Base-by-base conservation (phyloP, 2,329 filamentous ascomycete genomes). In the Metarhizium robertsii region DNA sequence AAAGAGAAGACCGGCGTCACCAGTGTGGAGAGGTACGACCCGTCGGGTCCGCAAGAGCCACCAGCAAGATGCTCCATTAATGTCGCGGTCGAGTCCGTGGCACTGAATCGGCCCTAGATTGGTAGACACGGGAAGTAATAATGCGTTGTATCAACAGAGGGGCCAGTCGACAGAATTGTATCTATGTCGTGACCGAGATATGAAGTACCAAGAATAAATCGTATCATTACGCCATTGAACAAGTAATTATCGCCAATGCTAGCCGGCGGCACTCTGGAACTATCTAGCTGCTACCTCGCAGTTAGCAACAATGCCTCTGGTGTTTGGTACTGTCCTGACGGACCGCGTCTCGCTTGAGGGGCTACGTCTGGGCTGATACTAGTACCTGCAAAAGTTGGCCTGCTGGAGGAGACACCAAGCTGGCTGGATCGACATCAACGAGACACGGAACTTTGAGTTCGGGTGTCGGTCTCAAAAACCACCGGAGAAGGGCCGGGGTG, bases 401-500 rank as follows among this genome's bases (percentile, higher is more conserved):
- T 34, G 32, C 25, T 25, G 32, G 32, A 34, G 32, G 32, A 34
- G 32, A 11, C 32, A 34, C 14, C 14, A 11, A 10, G 11, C 4
- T 40, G 38, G 52, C 57, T 18, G 59, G 66, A 67, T 65, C 66
- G 63, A 61, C 64, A 60, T 62, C 58, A 59, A 61, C 62, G 64
- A 68, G 64, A 66, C 63, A 64, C 55, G 50, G 50, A 40, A 40
- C 40, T 40, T 51, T 30, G 38, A 42, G 36, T 53, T 51, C 49
- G 54, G 58, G 50, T 53, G 52, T 56, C 49, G 58, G 53, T 50
- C 54, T 45, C 57, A 62, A 57, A 42, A 65, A 60, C 53, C 58
- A 58, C 65, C 65, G 65, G 61, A 65, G 64, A 61, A 67, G 62
- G 60, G 64, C 65, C 65, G 65, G 57, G 38, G 58, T 59, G 55